A percentile compares a stretch with the other conserved stretches of the same genome.
Conservation (phyloP, 2,329 filamentous ascomycete species). For the Lasiodiplodia gonubiensis region DNA sequence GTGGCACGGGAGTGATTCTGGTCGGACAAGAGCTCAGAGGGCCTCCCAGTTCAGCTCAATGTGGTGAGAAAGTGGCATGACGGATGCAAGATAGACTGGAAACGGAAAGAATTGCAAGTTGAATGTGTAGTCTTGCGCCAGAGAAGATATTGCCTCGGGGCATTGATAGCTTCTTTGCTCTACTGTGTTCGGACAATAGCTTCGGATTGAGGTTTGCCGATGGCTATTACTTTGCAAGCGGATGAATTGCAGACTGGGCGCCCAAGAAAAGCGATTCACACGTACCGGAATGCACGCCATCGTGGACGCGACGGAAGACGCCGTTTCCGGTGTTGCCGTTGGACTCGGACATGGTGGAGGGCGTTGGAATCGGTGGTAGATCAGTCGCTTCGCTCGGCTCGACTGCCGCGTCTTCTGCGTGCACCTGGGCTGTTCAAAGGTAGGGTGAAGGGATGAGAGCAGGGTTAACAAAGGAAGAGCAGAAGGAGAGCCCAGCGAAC, state of each 20-base stretch:
- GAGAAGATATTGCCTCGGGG: not conserved
- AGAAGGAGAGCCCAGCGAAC: too few species aligned
- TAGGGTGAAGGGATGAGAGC: not conserved
- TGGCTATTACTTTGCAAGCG: not conserved
- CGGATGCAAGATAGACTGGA: not conserved
- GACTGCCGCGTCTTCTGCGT: not conserved
- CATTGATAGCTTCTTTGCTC: not conserved
- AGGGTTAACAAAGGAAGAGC: not conserved
- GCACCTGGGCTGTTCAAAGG: not conserved
- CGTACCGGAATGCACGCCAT: slow-evolving; percentile 29
- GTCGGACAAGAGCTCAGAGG: not conserved
- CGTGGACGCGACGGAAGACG: slow-evolving; percentile 22
- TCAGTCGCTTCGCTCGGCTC: not conserved
- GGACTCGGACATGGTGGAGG: slow-evolving; percentile 26
- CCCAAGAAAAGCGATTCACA: not conserved
- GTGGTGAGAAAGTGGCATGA: not conserved
- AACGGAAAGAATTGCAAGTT: not conserved
- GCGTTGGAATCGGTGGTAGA: not conserved
- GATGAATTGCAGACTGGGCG: not conserved
- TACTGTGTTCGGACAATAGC: not conserved
- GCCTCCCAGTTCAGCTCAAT: not conserved
- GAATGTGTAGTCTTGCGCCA: not conserved
- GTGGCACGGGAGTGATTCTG: too few species aligned
- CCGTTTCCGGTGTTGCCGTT: slow-evolving; percentile 25
- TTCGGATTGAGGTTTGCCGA: not conserved